Base-by-base conservation (phyloP, 2,329 filamentous ascomycete genomes). In the Aureobasidium sp. region DNA sequence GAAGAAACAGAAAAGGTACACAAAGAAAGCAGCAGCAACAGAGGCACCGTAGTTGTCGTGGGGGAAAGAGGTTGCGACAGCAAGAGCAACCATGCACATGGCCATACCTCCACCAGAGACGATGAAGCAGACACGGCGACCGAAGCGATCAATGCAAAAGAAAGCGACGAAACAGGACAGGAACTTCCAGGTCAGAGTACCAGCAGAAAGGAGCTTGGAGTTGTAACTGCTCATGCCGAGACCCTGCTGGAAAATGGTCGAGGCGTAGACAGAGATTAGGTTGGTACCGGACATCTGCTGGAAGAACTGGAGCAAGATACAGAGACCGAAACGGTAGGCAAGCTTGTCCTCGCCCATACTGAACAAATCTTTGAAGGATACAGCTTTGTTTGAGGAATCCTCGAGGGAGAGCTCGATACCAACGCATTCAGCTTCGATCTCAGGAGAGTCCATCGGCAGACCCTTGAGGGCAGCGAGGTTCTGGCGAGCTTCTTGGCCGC, bases 1-100 rank as follows among this genome's bases (percentile, higher is more conserved):
- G 65, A 82, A 81, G 59, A 76, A 78, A 65, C 81, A 79, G 69
- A 79, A 83, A 41, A 79, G 64, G 64, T 79, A 83, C 44, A 83
- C 72, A 64, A 80, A 80, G 57, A 78, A 71, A 0, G 75, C 77
- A 0, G 76, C 76, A 0, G 71, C 74, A 37, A 80, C 74, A 56
- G 76, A 71, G 2, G 78, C 72, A 1, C 68, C 55, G 2, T 67
- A 68, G 64, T 78, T 76, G 12, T 65, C 63, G 27, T 64, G 67
- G 14, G 40, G 40, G 60, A 73, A 75, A 17, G 71, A 78, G 3
- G 75, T 79, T 4, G 74, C 70, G 29, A 80, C 69, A 3, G 78
- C 75, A 8, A 82, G 68, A 3, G 73, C 70, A 4, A 75, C 58
- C 78, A 81, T 81, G 64, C 77, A 81, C 17, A 66, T 59, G 2